Evolutionary conservation across 2,329 filamentous ascomycete genomes (phyloP).

Genomic region (Ascochyta rabiei): DNA sequence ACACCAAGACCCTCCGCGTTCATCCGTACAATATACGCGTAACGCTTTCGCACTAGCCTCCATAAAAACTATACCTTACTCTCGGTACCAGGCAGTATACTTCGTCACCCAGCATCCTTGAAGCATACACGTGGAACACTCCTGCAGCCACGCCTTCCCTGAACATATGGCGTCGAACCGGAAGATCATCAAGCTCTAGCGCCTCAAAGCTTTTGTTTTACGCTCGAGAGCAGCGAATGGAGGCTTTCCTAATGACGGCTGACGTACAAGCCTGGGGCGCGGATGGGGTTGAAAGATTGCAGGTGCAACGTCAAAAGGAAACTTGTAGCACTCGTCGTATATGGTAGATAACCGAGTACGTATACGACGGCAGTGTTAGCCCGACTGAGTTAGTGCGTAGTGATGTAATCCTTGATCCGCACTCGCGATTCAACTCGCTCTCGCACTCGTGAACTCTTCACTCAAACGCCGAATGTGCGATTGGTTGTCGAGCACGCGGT

Average conservation of each 20-base stretch:
- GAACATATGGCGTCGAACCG: not conserved
- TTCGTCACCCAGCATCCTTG: not conserved
- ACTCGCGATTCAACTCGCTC: not conserved
- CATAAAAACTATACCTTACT: not conserved
- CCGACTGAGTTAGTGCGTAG: not conserved
- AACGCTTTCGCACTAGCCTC: not conserved
- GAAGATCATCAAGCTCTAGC: not conserved
- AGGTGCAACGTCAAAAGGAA: constrained; percentile 4
- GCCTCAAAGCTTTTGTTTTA: constrained; percentile 1
- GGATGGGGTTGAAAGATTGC: constrained; percentile 4
- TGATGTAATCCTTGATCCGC: not conserved
- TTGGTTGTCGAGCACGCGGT: not conserved
- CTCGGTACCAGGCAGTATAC: not conserved
- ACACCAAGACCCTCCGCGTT: not conserved
- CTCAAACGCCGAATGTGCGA: not conserved
- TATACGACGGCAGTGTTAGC: not conserved
- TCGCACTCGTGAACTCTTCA: constrained; percentile 1
- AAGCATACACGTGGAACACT: not conserved
- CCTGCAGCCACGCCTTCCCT: constrained; percentile 1
- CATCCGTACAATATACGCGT: constrained; percentile 13
- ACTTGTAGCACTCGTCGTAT: constrained; percentile 8
- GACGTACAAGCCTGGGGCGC: not conserved
- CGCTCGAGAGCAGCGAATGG: not conserved
- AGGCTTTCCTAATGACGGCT: not conserved
- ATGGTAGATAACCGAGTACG: constrained; percentile 9